These are phyloP conservation scores for Phytophthora nicotianae DNA, from an alignment of 352 stramenopile genomes.

Conservation along the genomic window DNA sequence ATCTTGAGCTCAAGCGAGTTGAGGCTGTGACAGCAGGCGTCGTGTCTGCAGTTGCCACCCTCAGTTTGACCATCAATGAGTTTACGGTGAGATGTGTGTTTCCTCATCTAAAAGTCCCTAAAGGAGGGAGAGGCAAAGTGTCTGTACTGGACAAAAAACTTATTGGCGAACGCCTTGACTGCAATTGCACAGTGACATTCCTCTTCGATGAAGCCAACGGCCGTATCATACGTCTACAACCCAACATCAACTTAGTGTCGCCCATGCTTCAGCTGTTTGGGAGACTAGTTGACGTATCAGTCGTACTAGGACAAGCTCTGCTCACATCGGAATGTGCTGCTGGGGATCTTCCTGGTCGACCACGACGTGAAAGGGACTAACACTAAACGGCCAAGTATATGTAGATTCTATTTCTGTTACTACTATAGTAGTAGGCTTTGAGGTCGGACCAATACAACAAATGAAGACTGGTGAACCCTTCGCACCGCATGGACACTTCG, in stretches of 20 bases:
- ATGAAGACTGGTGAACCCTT: not conserved
- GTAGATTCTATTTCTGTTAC: too few species aligned
- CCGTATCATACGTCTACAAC: slow-evolving; percentile 12
- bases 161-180: slow-evolving; percentile 14
- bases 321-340: slow-evolving; percentile 10
- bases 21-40: slow-evolving; percentile 10
- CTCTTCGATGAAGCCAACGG: slow-evolving; percentile 12
- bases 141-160: slow-evolving; percentile 7
- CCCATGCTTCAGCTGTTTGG: slow-evolving; percentile 14
- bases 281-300: slow-evolving; percentile 8
- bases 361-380: slow-evolving; percentile 1
- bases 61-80: slow-evolving; percentile 20
- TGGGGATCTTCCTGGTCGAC: slow-evolving; percentile 1
- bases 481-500: not conserved
- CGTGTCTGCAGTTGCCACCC: slow-evolving; percentile 7
- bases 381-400: too few species aligned
- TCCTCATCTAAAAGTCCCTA: slow-evolving; percentile 7
- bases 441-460: not conserved
- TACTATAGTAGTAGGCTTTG: not conserved
- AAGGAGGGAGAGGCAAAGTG: slow-evolving; percentile 1
- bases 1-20: slow-evolving; percentile 16
- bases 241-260: slow-evolving; percentile 13
- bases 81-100: slow-evolving; percentile 16
- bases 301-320: slow-evolving; percentile 3
- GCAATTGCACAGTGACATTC: slow-evolving; percentile 17